Percentiles rank a stretch among this genome's conserved stretches.
phyloP scores from a whole-genome alignment of 1,284 basidiomycete species.

The Rhodotorula sp. region DNA sequence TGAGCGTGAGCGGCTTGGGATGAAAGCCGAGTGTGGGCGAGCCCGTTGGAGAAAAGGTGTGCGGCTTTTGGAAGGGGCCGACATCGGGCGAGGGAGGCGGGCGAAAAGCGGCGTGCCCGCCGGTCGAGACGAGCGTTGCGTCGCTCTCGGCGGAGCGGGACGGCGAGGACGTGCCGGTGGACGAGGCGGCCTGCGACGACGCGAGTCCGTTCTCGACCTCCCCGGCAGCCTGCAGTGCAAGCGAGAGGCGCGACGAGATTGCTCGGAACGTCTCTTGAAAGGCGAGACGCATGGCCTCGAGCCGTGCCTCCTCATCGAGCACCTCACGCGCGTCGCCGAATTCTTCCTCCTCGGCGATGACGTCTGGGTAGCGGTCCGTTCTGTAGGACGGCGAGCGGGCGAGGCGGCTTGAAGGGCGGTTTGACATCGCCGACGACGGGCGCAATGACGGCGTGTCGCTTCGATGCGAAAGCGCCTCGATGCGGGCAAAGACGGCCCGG shows the following conservation, averaged over 20 bases:
- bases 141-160: not conserved
- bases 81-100: constrained; percentile 5
- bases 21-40: constrained; percentile 16
- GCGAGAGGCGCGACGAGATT: constrained; percentile 37
- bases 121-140: not conserved
- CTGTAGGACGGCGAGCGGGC: not conserved
- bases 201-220: not conserved
- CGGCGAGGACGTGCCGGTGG: not conserved
- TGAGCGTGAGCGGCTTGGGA: constrained; percentile 26
- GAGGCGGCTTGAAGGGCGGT: constrained; percentile 5
- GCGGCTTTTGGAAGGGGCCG: not conserved
- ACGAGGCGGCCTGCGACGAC: not conserved
- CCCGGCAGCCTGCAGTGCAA: constrained; percentile 32
- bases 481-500: constrained; percentile 7
- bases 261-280: constrained; percentile 36
- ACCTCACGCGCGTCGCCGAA: not conserved
- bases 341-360: constrained; percentile 10
- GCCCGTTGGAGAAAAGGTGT: not conserved
- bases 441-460: constrained; percentile 11
- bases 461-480: constrained; percentile 8
- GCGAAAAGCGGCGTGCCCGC: not conserved
- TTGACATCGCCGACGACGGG: constrained; percentile 12
- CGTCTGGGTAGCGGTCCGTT: not conserved
- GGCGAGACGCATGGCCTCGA: constrained; percentile 23
- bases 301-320: constrained; percentile 23